Evolutionary conservation across 352 stramenopile genomes (phyloP).

Genomic region (Elongisporangium anandrum): DNA sequence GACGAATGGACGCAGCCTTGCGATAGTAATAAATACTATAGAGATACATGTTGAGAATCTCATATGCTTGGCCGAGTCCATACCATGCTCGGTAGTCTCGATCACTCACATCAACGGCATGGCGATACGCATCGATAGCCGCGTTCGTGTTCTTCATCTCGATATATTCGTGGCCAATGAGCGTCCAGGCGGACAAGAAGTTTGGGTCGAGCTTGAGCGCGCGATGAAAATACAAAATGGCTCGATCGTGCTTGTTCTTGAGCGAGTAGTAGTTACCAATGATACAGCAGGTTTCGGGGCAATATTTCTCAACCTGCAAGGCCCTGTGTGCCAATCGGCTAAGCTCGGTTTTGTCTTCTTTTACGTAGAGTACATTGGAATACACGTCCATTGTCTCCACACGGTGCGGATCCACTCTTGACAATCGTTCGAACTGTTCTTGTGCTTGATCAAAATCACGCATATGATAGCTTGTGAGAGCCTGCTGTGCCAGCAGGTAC

Average conservation of each 20-base stretch:
- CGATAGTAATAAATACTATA: slow-evolving; percentile 99
- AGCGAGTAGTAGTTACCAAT: slow-evolving; percentile 91
- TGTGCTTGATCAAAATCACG: slow-evolving; percentile 80
- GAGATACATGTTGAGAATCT: slow-evolving; percentile 98
- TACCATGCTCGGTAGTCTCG: slow-evolving; percentile 98
- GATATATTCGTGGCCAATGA: slow-evolving; percentile 98
- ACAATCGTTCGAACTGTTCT: slow-evolving; percentile 66
- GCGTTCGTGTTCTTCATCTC: slow-evolving; percentile 98
- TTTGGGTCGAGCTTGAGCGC: slow-evolving; percentile 93
- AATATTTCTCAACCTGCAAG: slow-evolving; percentile 95
- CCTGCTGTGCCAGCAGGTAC: slow-evolving; percentile 74
- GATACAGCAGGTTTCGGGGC: slow-evolving; percentile 98
- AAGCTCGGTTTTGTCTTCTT: slow-evolving; percentile 82
- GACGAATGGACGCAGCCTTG: slow-evolving; percentile 93
- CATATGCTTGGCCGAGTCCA: slow-evolving; percentile 97
- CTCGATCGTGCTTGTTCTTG: slow-evolving; percentile 94
- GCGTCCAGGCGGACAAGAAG: slow-evolving; percentile 96
- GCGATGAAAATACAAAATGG: slow-evolving; percentile 96
- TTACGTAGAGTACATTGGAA: slow-evolving; percentile 85
- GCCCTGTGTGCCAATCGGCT: slow-evolving; percentile 89
- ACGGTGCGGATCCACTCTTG: slow-evolving; percentile 58
- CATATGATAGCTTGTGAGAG: slow-evolving; percentile 76
- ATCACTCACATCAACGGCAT: slow-evolving; percentile 90
- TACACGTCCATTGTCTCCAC: slow-evolving; percentile 85
- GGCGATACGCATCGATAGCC: slow-evolving; percentile 95